phyloP scores from a whole-genome alignment of 2,329 filamentous ascomycete genomes.

The Coniosporium tulheliwenetii region DNA sequence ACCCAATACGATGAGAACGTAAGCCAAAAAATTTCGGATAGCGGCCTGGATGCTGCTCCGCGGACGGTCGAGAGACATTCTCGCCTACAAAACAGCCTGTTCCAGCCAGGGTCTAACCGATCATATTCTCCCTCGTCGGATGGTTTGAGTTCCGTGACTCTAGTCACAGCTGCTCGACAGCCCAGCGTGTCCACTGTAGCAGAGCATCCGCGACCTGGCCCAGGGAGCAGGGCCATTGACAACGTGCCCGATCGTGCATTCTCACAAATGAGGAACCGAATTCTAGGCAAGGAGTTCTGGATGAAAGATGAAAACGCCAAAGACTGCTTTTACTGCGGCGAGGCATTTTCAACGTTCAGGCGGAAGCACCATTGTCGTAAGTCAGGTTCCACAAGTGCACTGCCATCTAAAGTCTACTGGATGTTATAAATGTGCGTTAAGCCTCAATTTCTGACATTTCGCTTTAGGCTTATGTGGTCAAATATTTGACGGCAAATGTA shows the following conservation, averaged over 20 bases:
- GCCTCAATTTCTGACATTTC: neutral
- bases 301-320: slow-evolving; percentile 98
- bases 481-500: slow-evolving; percentile 96
- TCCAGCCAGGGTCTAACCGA: too few relatives aligned
- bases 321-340: slow-evolving; percentile 86
- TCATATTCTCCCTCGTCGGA: too few relatives aligned
- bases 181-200: slow-evolving; percentile 7
- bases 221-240: slow-evolving; percentile 7
- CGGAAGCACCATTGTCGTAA: slow-evolving; percentile 92
- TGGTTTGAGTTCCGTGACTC: neutral
- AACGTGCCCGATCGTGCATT: too few relatives aligned
- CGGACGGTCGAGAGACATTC: too few relatives aligned
- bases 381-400: slow-evolving; percentile 2
- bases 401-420: neutral
- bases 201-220: slow-evolving; percentile 9
- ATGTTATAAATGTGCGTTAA: neutral
- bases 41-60: too few relatives aligned
- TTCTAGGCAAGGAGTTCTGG: slow-evolving; percentile 93
- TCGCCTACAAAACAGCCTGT: too few relatives aligned
- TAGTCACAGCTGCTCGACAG: neutral
- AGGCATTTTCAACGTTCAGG: slow-evolving; percentile 81
- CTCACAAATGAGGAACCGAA: slow-evolving; percentile 62
- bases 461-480: slow-evolving; percentile 58
- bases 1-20: too few relatives aligned
- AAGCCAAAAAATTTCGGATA: too few relatives aligned